A percentile compares a stretch with the other conserved stretches of the same genome.
phyloP scores from a whole-genome alignment of 1,284 basidiomycete genomes.

The Rhodotorula sp. region DNA sequence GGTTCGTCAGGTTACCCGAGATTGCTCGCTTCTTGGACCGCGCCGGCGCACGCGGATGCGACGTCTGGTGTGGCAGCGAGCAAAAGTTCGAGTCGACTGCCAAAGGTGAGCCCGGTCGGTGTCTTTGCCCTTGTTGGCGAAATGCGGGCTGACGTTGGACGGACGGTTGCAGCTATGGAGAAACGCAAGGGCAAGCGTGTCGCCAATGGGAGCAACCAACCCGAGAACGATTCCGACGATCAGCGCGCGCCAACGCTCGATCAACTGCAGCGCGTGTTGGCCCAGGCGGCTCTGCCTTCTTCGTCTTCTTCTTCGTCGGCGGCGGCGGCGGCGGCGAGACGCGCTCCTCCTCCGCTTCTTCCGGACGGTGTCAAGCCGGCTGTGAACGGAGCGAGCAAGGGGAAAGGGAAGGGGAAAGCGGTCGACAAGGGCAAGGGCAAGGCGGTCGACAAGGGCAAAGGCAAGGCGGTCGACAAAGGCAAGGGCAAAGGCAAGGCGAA shows the following conservation, averaged over 20 bases:
- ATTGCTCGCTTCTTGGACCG: slow-evolving; percentile 30
- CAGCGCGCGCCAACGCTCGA: background rate
- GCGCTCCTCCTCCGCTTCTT: background rate
- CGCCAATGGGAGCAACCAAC: slow-evolving; percentile 6
- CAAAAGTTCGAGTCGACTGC: slow-evolving; percentile 25
- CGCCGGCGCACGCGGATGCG: slow-evolving; percentile 27
- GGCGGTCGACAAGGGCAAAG: slow-evolving; percentile 4
- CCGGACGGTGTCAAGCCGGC: background rate
- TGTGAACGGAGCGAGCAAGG: background rate
- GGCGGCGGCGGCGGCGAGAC: background rate
- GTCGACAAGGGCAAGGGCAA: slow-evolving; percentile 4
- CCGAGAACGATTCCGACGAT: background rate
- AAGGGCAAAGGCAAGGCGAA: background rate
- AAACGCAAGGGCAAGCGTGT: slow-evolving; percentile 35
- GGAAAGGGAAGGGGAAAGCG: background rate
- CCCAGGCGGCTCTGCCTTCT: background rate
- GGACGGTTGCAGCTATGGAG: slow-evolving; percentile 16
- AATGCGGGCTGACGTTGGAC: background rate
- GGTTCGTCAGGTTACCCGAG: slow-evolving; percentile 24
- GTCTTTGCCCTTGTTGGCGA: accelerated
- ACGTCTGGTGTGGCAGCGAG: slow-evolving; percentile 27
- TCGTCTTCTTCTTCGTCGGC: background rate
- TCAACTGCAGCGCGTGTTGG: slow-evolving; percentile 11
- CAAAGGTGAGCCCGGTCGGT: slow-evolving; percentile 12
- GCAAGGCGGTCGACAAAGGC: background rate